phyloP scores from a whole-genome alignment of 164 flowering plant genomes.

The Aristolochia fimbriata region DNA sequence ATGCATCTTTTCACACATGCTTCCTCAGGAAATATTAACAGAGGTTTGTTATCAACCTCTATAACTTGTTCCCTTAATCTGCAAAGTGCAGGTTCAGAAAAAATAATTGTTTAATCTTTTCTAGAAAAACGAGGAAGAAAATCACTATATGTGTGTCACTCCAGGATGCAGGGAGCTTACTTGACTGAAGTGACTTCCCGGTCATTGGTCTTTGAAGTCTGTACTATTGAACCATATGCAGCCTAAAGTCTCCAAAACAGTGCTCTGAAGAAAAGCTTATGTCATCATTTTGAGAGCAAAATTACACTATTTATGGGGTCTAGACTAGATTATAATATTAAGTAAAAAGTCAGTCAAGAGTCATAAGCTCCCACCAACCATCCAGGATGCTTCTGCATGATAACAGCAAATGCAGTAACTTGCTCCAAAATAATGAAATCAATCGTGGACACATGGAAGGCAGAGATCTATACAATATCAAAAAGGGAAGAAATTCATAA shows the following conservation, averaged over 20 bases:
- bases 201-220: conserved; percentile 83
- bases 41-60: conserved; percentile 80
- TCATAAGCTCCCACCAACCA: conserved; percentile 71
- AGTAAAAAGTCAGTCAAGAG: not conserved
- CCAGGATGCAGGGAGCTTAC: conserved; percentile 28
- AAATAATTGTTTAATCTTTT: conserved; percentile 2
- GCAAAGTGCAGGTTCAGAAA: conserved; percentile 14
- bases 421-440: conserved; percentile 92
- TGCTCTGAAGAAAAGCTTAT: conserved; percentile 82
- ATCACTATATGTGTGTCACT: not conserved
- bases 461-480: conserved; percentile 63
- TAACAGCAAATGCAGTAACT: conserved; percentile 98
- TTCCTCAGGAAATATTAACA: conserved; percentile 98
- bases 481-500: conserved; percentile 4
- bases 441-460: conserved; percentile 97
- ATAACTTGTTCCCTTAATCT: conserved; percentile 85
- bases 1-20: conserved; percentile 88
- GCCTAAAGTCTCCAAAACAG: conserved; percentile 86
- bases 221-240: conserved; percentile 98
- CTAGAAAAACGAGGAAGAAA: not conserved
- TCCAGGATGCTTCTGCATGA: conserved; percentile 99
- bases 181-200: conserved; percentile 84
- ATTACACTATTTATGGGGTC: not conserved
- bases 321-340: not conserved
- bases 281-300: not conserved